Conservation (phyloP, 129 eudicot genomes). For the Flaveria trinervia region DNA sequence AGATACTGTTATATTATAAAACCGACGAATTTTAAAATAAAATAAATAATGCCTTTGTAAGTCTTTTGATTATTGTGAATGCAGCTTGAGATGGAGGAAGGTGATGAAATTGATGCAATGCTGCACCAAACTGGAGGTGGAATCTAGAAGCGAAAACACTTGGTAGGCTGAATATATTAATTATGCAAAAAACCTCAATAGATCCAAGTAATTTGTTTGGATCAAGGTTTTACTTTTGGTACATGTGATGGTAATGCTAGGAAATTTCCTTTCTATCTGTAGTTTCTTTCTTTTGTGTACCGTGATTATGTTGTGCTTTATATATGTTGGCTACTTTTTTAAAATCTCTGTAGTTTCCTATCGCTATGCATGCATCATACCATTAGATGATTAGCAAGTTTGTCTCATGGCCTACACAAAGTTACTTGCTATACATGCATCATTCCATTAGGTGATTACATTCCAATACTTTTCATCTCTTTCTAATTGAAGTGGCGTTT, state of each 20-base stretch:
- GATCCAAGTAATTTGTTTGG: conserved; percentile 12
- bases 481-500: too few relatives aligned
- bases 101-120: conserved; percentile 61
- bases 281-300: conserved; percentile 15
- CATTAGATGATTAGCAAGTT: too few relatives aligned
- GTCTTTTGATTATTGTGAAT: conserved; percentile 5
- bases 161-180: conserved; percentile 26
- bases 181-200: conserved; percentile 29
- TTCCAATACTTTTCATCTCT: too few relatives aligned
- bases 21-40: too few relatives aligned
- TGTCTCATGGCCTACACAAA: too few relatives aligned
- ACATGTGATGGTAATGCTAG: neutral
- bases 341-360: neutral
- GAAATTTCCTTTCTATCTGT: neutral
- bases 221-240: conserved; percentile 19
- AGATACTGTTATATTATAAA: too few relatives aligned
- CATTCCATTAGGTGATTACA: neutral
- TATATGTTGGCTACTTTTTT: neutral
- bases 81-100: conserved; percentile 65
- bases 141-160: neutral
- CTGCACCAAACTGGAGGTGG: conserved; percentile 59
- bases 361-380: neutral
- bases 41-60: too few relatives aligned
- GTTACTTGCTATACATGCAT: neutral
- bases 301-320: neutral